Evolutionary conservation across 495 filamentous ascomycete genomes (phyloP).

Genomic region (Rhypophila decipiens): DNA sequence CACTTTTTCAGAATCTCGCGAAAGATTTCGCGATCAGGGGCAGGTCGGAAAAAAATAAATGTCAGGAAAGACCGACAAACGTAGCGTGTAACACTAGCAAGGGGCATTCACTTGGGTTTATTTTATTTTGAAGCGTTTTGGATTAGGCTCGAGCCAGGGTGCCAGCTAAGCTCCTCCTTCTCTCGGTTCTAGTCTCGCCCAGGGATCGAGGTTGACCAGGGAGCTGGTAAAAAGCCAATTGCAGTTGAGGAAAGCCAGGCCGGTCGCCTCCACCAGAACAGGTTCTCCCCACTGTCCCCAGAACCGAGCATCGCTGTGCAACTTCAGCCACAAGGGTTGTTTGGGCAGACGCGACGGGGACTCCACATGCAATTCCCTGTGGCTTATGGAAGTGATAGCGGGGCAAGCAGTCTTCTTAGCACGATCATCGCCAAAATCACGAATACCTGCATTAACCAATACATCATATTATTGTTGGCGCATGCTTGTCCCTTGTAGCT

Average conservation of each 20-base stretch:
- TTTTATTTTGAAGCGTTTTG: conserved; percentile 5
- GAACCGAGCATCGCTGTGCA: too few relatives aligned
- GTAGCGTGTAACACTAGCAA: neutral
- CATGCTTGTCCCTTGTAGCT: conserved; percentile 9
- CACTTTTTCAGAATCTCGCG: too few relatives aligned
- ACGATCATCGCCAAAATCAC: neutral
- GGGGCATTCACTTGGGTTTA: neutral
- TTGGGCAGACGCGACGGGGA: too few relatives aligned
- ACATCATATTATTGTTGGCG: conserved; percentile 3
- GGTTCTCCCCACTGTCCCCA: too few relatives aligned
- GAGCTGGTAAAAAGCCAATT: conserved; percentile 8
- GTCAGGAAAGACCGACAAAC: neutral
- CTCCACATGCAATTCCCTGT: too few relatives aligned
- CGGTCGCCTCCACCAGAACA: too few relatives aligned
- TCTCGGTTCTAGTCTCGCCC: too few relatives aligned
- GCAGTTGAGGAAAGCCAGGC: neutral
- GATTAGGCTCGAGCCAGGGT: conserved; percentile 7
- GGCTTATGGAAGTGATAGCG: conserved; percentile 1
- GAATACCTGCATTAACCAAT: neutral
- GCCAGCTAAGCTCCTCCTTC: neutral
- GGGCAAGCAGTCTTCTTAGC: neutral
- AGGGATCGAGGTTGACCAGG: conserved; percentile 10
- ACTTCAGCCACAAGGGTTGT: too few relatives aligned
- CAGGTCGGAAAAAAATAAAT: too few relatives aligned
- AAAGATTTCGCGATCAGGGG: too few relatives aligned